Percentiles rank a stretch among this genome's conserved stretches.
These are phyloP conservation scores for Zygosaccharomyces sapae DNA, from an alignment of 1,139 yeast genomes.

Conservation along the genomic window DNA sequence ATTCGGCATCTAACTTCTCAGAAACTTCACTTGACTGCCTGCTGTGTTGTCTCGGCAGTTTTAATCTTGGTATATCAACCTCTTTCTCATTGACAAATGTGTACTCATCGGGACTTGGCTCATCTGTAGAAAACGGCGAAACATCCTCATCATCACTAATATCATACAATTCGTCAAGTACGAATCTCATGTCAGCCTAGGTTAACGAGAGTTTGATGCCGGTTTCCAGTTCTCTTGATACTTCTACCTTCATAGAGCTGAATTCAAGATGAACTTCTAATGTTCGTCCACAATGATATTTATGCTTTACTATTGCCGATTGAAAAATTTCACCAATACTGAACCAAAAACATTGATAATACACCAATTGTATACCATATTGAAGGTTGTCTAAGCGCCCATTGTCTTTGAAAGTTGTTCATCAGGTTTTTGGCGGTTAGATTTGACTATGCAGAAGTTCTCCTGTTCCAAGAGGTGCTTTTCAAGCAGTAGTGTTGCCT, in stretches of 20 bases:
- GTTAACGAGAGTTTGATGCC: not conserved
- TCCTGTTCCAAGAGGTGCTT: conserved; percentile 30
- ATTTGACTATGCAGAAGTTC: conserved; percentile 8
- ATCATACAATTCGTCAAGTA: conserved; percentile 18
- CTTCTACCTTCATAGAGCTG: not conserved
- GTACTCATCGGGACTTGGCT: conserved; percentile 14
- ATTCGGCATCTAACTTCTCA: conserved; percentile 15
- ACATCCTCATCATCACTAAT: conserved; percentile 11
- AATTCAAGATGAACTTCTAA: not conserved
- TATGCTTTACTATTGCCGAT: not conserved
- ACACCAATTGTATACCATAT: not conserved
- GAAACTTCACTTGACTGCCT: conserved; percentile 1
- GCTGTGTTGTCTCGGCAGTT: conserved; percentile 15
- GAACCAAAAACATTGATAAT: not conserved
- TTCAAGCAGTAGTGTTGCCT: conserved; percentile 40
- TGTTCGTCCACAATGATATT: conserved; percentile 6
- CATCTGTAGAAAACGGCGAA: conserved; percentile 15
- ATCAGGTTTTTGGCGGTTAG: not conserved
- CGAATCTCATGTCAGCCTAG: conserved; percentile 17
- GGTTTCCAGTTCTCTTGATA: not conserved
- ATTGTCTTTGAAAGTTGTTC: conserved; percentile 3
- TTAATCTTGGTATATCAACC: conserved; percentile 20
- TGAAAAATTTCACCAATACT: not conserved
- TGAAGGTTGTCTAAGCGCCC: not conserved
- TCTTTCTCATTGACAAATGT: conserved; percentile 21